These are phyloP conservation scores for Chimonanthus salicifolius DNA, from an alignment of 164 flowering plant species.

Conservation along the genomic window DNA sequence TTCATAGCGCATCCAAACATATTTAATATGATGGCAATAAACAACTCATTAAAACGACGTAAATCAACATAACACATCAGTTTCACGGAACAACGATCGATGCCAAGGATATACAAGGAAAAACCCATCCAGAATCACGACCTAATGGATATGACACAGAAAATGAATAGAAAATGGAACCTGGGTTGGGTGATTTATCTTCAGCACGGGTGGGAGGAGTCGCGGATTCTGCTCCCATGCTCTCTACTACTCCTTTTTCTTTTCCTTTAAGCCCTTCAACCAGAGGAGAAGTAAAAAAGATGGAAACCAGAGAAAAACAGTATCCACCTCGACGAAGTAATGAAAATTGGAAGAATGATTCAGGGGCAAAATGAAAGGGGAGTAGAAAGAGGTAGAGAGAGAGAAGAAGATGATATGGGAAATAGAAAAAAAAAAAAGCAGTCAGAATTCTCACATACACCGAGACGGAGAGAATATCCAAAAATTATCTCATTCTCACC, in stretches of 20 bases:
- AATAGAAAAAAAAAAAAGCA: background rate
- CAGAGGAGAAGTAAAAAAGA: background rate
- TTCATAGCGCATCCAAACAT: background rate
- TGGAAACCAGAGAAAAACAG: background rate
- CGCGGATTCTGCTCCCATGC: constrained; percentile 32
- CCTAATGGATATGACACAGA: too few relatives aligned
- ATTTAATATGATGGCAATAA: too few relatives aligned
- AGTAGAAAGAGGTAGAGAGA: background rate
- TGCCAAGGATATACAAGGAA: background rate
- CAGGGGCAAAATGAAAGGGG: background rate
- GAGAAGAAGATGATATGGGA: background rate
- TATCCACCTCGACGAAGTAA: background rate
- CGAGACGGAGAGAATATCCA: too few relatives aligned
- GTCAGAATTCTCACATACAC: too few relatives aligned
- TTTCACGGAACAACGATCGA: background rate
- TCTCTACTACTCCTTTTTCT: constrained; percentile 2
- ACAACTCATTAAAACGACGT: too few relatives aligned
- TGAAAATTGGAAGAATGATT: background rate
- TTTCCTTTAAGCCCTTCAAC: background rate
- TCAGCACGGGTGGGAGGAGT: constrained; percentile 19
- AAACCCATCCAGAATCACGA: background rate
- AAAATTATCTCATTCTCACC: too few relatives aligned
- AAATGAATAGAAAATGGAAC: constrained; percentile 9
- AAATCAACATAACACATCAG: too few relatives aligned
- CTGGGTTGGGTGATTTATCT: constrained; percentile 30